Conservation (phyloP, 805 yeast genomes). For the Schizosaccharomyces octosporus region DNA sequence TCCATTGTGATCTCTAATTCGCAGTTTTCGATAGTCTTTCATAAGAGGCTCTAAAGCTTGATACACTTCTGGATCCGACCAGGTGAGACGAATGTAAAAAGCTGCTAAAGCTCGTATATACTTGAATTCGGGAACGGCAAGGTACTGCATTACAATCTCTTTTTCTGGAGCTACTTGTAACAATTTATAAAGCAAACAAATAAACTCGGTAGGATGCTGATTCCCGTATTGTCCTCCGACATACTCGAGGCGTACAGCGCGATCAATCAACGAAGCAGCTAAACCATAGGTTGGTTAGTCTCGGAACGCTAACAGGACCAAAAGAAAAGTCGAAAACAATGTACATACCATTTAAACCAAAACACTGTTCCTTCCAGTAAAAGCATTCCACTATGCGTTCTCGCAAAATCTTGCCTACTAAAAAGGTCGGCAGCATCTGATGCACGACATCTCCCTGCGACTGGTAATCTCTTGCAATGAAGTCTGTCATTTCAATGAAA, state of each 20-base stretch:
- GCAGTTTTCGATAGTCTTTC: constrained; percentile 45
- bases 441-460: background rate
- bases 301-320: background rate
- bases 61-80: constrained; percentile 24
- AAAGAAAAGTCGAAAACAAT: background rate
- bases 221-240: constrained; percentile 35
- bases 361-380: constrained; percentile 35
- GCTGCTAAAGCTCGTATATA: constrained; percentile 42
- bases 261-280: constrained; percentile 26
- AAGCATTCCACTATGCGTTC: constrained; percentile 31
- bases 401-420: constrained; percentile 33
- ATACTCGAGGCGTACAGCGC: constrained; percentile 20
- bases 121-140: constrained; percentile 47
- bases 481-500: background rate
- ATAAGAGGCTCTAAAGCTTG: constrained; percentile 27
- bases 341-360: constrained; percentile 18
- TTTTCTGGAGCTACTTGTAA: constrained; percentile 48
- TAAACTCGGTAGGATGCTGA: constrained; percentile 42
- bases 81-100: constrained; percentile 28
- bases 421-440: constrained; percentile 3
- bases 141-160: constrained; percentile 29
- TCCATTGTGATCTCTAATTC: constrained; percentile 19
- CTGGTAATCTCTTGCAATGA: background rate
- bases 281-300: background rate
- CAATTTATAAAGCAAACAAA: constrained; percentile 53